These are phyloP conservation scores for Fusarium begoniae DNA, from an alignment of 2,329 filamentous ascomycete genomes.

Conservation along the genomic window DNA sequence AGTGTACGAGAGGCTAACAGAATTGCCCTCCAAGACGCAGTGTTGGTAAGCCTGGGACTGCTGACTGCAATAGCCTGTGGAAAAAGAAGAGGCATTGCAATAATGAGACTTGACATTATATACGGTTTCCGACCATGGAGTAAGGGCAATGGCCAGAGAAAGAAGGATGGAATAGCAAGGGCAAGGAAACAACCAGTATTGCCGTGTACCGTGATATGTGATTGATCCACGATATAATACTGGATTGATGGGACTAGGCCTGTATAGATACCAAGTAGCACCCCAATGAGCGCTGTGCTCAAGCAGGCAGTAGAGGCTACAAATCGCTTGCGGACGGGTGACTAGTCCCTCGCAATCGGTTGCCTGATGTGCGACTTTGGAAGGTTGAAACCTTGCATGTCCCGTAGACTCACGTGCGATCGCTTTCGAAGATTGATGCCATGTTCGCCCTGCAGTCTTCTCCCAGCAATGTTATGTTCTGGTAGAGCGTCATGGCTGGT, in stretches of 20 bases:
- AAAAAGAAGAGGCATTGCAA: slow-evolving; percentile 78
- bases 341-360: slow-evolving; percentile 79
- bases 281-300: slow-evolving; percentile 76
- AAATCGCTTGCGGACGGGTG: slow-evolving; percentile 71
- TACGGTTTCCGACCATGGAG: slow-evolving; percentile 83
- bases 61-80: slow-evolving; percentile 76
- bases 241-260: slow-evolving; percentile 83
- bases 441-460: slow-evolving; percentile 42
- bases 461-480: slow-evolving; percentile 38
- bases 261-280: slow-evolving; percentile 79
- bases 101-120: slow-evolving; percentile 71
- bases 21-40: slow-evolving; percentile 64
- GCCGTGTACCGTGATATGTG: slow-evolving; percentile 74
- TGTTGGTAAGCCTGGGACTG: slow-evolving; percentile 63
- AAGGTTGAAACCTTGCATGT: slow-evolving; percentile 61
- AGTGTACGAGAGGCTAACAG: slow-evolving; percentile 71
- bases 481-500: slow-evolving; percentile 39
- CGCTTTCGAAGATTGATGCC: slow-evolving; percentile 58
- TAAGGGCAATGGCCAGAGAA: slow-evolving; percentile 78
- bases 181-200: slow-evolving; percentile 79
- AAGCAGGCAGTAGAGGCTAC: slow-evolving; percentile 75
- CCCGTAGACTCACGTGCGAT: slow-evolving; percentile 64
- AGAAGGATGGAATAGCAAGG: slow-evolving; percentile 73
- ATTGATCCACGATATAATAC: slow-evolving; percentile 76
- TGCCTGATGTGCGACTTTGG: slow-evolving; percentile 65